Evolutionary conservation across 306 rosid species (phyloP).

Genomic region (Rosa rugosa): DNA sequence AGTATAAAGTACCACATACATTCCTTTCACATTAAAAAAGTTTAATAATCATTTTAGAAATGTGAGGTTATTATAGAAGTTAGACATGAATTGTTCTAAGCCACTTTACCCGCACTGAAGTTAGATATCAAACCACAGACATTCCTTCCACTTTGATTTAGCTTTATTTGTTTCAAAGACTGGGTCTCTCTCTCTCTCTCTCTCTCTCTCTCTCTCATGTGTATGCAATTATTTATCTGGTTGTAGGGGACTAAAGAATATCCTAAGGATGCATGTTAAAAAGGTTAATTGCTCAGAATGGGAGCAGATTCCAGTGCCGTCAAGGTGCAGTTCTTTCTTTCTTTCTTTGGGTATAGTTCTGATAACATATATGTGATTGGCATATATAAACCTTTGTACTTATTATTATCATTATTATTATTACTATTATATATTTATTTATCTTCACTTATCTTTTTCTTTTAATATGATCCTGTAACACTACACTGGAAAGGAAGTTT

Average conservation of each 20-base stretch:
- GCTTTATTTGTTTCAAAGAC: neutral
- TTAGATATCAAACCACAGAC: too few relatives aligned
- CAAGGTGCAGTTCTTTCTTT: constrained; percentile 48
- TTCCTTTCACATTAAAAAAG: neutral
- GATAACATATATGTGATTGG: neutral
- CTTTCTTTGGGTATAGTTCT: neutral
- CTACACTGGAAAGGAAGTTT: neutral
- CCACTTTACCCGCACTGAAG: neutral
- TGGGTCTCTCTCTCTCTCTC: neutral
- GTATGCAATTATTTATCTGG: constrained; percentile 29
- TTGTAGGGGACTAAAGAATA: constrained; percentile 85
- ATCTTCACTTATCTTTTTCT: neutral
- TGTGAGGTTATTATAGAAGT: neutral
- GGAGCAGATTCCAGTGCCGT: constrained; percentile 79
- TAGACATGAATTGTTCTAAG: neutral
- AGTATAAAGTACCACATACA: neutral
- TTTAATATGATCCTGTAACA: neutral
- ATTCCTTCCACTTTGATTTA: neutral
- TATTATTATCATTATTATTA: neutral
- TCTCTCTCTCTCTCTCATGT: neutral
- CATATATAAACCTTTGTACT: neutral
- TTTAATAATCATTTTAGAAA: neutral
- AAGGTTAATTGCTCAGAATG: constrained; percentile 78
- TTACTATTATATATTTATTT: neutral
- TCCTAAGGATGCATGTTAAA: constrained; percentile 83